phyloP scores from a whole-genome alignment of 2,329 filamentous ascomycete species.

The Dactylellina haptotyla region DNA sequence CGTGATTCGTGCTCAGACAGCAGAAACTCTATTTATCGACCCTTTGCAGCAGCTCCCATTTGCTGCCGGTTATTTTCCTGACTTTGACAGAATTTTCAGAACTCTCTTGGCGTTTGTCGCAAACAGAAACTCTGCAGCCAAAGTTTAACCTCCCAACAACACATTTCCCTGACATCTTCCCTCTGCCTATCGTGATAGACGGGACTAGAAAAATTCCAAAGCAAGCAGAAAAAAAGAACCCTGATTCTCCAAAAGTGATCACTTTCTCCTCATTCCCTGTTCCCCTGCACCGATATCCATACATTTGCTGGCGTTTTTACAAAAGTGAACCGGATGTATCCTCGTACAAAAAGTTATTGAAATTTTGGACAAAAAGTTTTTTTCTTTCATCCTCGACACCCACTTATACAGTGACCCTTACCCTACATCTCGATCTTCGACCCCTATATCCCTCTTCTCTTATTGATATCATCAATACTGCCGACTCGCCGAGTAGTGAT shows the following conservation, averaged over 20 bases:
- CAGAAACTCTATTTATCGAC: constrained; percentile 24
- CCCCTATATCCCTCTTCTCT: constrained; percentile 7
- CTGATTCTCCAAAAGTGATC: constrained; percentile 50
- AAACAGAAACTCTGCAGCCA: constrained; percentile 29
- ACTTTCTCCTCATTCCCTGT: background rate
- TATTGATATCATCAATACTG: constrained; percentile 28
- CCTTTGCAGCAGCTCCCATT: constrained; percentile 13
- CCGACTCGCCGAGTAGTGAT: constrained; percentile 46
- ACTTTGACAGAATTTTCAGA: constrained; percentile 50
- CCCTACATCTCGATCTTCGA: constrained; percentile 4
- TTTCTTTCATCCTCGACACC: constrained; percentile 4
- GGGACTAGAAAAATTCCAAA: constrained; percentile 10
- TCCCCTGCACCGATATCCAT: constrained; percentile 35
- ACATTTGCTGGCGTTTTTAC: constrained; percentile 45
- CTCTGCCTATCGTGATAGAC: constrained; percentile 27
- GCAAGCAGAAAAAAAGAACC: constrained; percentile 19
- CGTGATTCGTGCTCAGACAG: constrained; percentile 20
- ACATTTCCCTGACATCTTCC: constrained; percentile 11
- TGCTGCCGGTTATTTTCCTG: constrained; percentile 6
- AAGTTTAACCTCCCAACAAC: constrained; percentile 40
- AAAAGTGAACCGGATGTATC: constrained; percentile 24
- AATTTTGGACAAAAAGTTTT: constrained; percentile 35
- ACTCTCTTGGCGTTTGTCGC: constrained; percentile 46
- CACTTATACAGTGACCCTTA: background rate
- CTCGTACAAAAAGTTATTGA: constrained; percentile 41